Conservation (phyloP, 768 basidiomycete genomes). For the Lactarius trivialis region DNA sequence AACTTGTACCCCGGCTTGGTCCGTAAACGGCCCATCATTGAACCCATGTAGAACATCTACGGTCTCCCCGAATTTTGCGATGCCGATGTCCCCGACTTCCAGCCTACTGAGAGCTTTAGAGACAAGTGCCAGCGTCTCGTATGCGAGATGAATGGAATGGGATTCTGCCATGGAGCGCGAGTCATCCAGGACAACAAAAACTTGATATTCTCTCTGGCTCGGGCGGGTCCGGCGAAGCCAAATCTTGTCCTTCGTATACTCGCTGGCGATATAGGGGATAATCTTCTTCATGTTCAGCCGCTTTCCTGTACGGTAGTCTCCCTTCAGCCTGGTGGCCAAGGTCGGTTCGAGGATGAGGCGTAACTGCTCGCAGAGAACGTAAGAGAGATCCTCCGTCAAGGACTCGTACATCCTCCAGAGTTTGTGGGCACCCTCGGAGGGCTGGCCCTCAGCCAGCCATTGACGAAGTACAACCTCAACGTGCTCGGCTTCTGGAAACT, state of each 20-base stretch:
- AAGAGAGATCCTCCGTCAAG: slow-evolving; percentile 85
- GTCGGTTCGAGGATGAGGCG: slow-evolving; percentile 96
- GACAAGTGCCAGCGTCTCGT: slow-evolving; percentile 87
- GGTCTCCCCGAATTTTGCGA: slow-evolving; percentile 83
- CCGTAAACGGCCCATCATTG: slow-evolving; percentile 71
- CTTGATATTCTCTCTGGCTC: slow-evolving; percentile 91
- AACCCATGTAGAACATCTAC: slow-evolving; percentile 90
- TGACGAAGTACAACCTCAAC: slow-evolving; percentile 49
- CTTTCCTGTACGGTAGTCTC: slow-evolving; percentile 97
- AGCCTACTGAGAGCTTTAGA: slow-evolving; percentile 85
- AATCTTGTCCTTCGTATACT: slow-evolving; percentile 99
- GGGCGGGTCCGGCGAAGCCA: slow-evolving; percentile 95
- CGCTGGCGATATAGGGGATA: slow-evolving; percentile 94
- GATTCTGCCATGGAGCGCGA: slow-evolving; percentile 95
- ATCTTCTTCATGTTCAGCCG: slow-evolving; percentile 98
- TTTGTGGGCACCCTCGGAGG: slow-evolving; percentile 50
- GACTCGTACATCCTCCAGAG: slow-evolving; percentile 93
- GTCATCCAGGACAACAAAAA: slow-evolving; percentile 91
- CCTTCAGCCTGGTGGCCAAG: slow-evolving; percentile 85
- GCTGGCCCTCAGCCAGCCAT: slow-evolving; percentile 58
- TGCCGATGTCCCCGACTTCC: slow-evolving; percentile 90
- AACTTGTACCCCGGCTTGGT: slow-evolving; percentile 72
- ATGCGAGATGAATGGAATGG: slow-evolving; percentile 88
- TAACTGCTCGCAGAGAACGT: slow-evolving; percentile 90
- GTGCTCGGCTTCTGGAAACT: slow-evolving; percentile 26